These are phyloP conservation scores for Pythium scleroteichum DNA, from an alignment of 352 stramenopile species.

Conservation along the genomic window DNA sequence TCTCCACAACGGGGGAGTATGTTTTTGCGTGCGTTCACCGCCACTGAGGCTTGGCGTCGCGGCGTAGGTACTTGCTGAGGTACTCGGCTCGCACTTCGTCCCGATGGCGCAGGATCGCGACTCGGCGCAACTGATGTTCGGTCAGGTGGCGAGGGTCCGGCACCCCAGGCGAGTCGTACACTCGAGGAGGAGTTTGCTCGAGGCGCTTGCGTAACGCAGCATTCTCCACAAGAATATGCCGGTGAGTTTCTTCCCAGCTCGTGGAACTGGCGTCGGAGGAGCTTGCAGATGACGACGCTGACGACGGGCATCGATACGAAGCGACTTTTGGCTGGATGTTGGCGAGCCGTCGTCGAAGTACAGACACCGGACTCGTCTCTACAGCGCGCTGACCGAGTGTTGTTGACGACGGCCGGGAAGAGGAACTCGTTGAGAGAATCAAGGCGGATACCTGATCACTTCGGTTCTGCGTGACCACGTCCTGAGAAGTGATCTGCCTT, in stretches of 20 bases:
- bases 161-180: slow-evolving; percentile 7
- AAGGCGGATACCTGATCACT: no score
- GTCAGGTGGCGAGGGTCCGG: slow-evolving; percentile 8
- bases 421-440: no score
- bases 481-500: no score
- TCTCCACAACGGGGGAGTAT: not conserved
- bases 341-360: not conserved
- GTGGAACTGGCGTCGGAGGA: not conserved
- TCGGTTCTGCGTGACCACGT: no score
- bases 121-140: slow-evolving; percentile 17
- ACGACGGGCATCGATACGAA: not conserved
- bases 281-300: slow-evolving; percentile 1
- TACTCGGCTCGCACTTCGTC: slow-evolving; percentile 3
- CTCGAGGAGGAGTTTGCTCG: slow-evolving; percentile 5
- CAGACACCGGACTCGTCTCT: no score
- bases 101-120: slow-evolving; percentile 17
- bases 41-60: not conserved
- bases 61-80: not conserved
- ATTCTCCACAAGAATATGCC: not conserved
- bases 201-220: slow-evolving; percentile 5
- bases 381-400: no score
- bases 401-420: no score
- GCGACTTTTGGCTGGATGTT: not conserved
- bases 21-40: not conserved
- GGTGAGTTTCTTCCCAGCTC: slow-evolving; percentile 6